These are phyloP conservation scores for Didymella lethalis DNA, from an alignment of 2,329 filamentous ascomycete species.

Conservation along the genomic window DNA sequence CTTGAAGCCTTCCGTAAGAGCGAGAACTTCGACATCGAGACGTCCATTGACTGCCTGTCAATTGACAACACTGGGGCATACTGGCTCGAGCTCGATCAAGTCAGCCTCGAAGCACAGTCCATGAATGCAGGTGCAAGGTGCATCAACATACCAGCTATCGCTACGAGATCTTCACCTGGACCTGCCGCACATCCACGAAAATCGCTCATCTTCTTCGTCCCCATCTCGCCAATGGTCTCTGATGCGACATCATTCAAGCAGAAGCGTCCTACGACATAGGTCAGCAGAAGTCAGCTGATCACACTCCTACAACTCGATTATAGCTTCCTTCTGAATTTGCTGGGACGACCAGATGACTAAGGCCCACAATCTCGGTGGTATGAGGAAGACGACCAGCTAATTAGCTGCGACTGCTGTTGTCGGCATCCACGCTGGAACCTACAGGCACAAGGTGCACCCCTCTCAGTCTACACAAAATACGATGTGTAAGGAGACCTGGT, in stretches of 20 bases:
- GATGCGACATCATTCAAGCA: neutral
- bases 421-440: neutral
- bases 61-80: neutral
- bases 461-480: too few relatives aligned
- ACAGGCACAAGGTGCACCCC: too few relatives aligned
- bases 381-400: neutral
- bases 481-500: too few relatives aligned
- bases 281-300: neutral
- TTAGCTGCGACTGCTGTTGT: neutral
- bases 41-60: neutral
- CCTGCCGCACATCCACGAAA: neutral
- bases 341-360: neutral
- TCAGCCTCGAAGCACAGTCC: neutral
- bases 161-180: too few relatives aligned
- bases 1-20: neutral
- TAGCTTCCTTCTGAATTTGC: neutral
- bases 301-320: neutral
- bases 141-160: neutral
- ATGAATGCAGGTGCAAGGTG: neutral
- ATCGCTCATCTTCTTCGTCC: neutral
- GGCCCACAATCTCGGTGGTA: neutral
- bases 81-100: neutral
- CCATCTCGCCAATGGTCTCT: neutral
- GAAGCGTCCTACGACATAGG: neutral
- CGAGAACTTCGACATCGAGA: neutral